These are phyloP conservation scores for Wolfiporia cocos DNA, from an alignment of 1,284 basidiomycete genomes.

Conservation along the genomic window DNA sequence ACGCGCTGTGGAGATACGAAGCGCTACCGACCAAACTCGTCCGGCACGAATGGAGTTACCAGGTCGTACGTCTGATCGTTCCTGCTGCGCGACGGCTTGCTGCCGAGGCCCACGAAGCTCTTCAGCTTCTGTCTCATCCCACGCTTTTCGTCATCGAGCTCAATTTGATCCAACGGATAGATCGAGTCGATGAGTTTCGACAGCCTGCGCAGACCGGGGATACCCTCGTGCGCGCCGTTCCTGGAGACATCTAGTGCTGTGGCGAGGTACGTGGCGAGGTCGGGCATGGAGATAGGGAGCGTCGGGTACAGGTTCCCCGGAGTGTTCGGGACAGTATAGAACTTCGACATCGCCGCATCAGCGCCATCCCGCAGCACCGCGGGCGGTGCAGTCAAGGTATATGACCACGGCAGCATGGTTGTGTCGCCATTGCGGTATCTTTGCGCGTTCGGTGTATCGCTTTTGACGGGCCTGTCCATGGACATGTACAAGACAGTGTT, in stretches of 20 bases:
- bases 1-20: too few species aligned
- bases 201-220: conserved; percentile 52
- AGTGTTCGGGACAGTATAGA: conserved; percentile 62
- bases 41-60: conserved; percentile 63
- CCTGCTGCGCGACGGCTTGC: conserved; percentile 36
- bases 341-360: conserved; percentile 58
- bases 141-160: conserved; percentile 28
- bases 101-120: conserved; percentile 51
- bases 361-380: conserved; percentile 54
- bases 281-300: conserved; percentile 68
- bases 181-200: conserved; percentile 58
- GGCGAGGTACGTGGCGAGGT: conserved; percentile 68
- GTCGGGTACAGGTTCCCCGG: conserved; percentile 53
- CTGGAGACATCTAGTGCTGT: conserved; percentile 64
- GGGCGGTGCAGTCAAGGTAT: conserved; percentile 51
- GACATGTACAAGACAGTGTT: conserved; percentile 69
- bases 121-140: conserved; percentile 42
- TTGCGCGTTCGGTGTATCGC: conserved; percentile 33
- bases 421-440: conserved; percentile 55
- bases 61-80: conserved; percentile 76
- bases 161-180: conserved; percentile 45
- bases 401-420: conserved; percentile 63
- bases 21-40: conserved; percentile 27
- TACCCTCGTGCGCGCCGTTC: conserved; percentile 45
- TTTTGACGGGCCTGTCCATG: conserved; percentile 57